Base-by-base conservation (phyloP, 176 grass and related monocot genomes). In the Poa annua region DNA sequence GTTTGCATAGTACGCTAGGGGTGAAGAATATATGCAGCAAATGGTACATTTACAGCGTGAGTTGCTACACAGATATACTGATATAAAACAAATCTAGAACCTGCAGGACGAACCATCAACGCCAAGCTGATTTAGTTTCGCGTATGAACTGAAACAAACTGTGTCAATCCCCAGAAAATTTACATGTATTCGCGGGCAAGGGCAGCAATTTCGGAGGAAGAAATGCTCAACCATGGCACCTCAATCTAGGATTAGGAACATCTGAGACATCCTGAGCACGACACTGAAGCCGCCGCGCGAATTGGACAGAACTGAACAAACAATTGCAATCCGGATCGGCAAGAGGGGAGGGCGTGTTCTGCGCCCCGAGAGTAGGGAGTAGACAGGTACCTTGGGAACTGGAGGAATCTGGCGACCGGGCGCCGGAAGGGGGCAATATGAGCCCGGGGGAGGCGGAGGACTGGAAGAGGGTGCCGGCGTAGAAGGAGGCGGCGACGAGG, bases 381-480 rank as follows among this genome's bases (percentile, higher is more conserved):
- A 25, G 35, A 71, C 6, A 35, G 33, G 68, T 56, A 92, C 86
- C 84, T 88, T 71, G 66, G 51, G 59, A 32, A 7, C 26, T 54
- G 60, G 53, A 80, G 33, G 83, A 80, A 71, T 68, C 71, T 45
- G 76, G 48, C 29, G 71, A 82, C 29, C 26, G 53, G 69, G 78
- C n/a, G 71, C 38, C 60, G 14, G 54, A 29, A 6, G 67, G 66
- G 45, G 60, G 76, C 45, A 81, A 10, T 72, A 86, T 11, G 57
- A 82, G 80, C 71, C 21, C 24, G 0, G 80, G 21, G 56, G 85
- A 73, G 29, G 81, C 21, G 76, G 85, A 88, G 84, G 90, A 61
- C 55, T 78, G 71, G 74, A 99, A 96, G 57, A 99, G 83, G 19
- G 93, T 94, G 74, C 96, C 86, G 21, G 89, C 86, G 83, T 94